Base-by-base conservation (phyloP, 2,329 filamentous ascomycete species). In the Pseudogymnoascus sp. region DNA sequence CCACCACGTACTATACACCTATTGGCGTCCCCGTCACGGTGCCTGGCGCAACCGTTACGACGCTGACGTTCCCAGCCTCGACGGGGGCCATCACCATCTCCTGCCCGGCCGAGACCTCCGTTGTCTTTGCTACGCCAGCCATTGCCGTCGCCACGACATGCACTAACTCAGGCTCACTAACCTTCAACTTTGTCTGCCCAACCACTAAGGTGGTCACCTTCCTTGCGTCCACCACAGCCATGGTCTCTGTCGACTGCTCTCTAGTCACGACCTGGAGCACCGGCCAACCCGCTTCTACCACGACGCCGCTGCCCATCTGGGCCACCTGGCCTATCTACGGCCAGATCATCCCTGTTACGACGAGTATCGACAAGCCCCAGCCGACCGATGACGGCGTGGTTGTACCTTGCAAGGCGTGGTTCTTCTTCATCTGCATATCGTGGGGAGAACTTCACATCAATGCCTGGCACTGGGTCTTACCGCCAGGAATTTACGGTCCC, bases 371-470 rank as follows among this genome's bases (percentile, higher is more conserved):
- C 3, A 41, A 65, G 16, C 65, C 65, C 4, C 38, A 67, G 52
- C 64, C 64, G 5, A 39, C 52, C 45, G 49, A 65, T 14, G 58
- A 65, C 28, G 65, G 64, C 23, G 65, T 66, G 5, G 22, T 49
- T 16, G 61, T 65, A 19, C 64, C 66, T 28, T 67, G 65, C 58
- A 60, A 33, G 11, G 25, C 62, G 6, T 66, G 66, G 66, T 67
- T 67, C 59, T 68, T 67, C 61, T 66, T 65, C 58, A 33, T 67
- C 38, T 68, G 66, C 39, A 66, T 68, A 41, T 63, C 60, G 11
- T 67, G 65, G 60, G 63, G 42, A 38, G 58, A 62, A 1, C 9
- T 61, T 16, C 42, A 63, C n/a, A 59, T 67, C n/a, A 63, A 63
- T 14, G 36, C 36, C 14, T 38, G 36, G 36, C 36, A 38, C 36